Evolutionary conservation across 352 stramenopile species (phyloP).

Genomic region (Thalassiosira livingstoniorum): DNA sequence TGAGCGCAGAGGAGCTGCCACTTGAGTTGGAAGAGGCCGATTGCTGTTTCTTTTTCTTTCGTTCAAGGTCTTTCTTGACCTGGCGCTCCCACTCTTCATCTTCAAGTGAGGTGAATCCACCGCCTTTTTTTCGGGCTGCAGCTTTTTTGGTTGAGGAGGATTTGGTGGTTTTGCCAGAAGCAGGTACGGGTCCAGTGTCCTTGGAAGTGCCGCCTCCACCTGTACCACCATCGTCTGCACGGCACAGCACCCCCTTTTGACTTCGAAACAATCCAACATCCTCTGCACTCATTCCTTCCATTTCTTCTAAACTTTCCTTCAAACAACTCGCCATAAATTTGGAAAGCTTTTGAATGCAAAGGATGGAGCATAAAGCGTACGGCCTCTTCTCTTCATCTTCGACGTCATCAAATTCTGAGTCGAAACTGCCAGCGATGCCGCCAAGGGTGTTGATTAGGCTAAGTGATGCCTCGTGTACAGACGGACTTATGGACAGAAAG

Average conservation of each 20-base stretch:
- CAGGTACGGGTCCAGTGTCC: conserved; percentile 7
- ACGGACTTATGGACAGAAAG: conserved; percentile 43
- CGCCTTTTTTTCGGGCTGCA: conserved; percentile 32
- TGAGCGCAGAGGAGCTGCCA: conserved; percentile 49
- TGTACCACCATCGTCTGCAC: conserved; percentile 10
- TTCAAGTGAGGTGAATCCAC: conserved; percentile 64
- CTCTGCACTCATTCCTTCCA: conserved; percentile 62
- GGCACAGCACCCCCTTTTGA: conserved; percentile 68
- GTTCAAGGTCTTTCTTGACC: conserved; percentile 83
- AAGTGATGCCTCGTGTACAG: conserved; percentile 61
- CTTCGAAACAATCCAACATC: conserved; percentile 73
- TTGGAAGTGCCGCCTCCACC: neutral
- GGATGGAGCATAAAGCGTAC: conserved; percentile 62
- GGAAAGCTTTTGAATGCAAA: conserved; percentile 70
- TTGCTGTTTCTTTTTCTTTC: conserved; percentile 63
- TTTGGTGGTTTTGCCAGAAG: conserved; percentile 2
- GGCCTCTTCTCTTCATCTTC: conserved; percentile 63
- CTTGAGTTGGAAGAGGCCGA: conserved; percentile 9
- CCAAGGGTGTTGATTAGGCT: conserved; percentile 74
- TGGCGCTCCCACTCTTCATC: conserved; percentile 86
- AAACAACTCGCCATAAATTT: conserved; percentile 49
- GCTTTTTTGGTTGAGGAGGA: conserved; percentile 63
- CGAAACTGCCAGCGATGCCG: conserved; percentile 68
- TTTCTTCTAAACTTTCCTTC: conserved; percentile 15
- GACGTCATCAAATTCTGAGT: conserved; percentile 68